These are phyloP conservation scores for Juglanconis sp. DNA, from an alignment of 2,329 filamentous ascomycete genomes.

Conservation along the genomic window DNA sequence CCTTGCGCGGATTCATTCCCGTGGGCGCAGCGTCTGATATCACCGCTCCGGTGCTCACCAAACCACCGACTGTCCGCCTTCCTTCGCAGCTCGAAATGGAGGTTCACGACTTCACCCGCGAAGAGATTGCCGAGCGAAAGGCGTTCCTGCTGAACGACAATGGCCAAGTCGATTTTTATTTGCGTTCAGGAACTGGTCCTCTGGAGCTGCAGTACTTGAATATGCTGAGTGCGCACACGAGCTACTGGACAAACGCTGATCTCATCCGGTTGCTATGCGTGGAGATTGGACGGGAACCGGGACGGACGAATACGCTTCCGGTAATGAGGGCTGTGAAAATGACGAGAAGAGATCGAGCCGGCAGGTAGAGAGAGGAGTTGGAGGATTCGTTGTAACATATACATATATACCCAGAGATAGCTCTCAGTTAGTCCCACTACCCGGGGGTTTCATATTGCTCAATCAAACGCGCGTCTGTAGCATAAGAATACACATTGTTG, in stretches of 20 bases:
- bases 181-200: conserved; percentile 79
- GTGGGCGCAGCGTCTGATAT: conserved; percentile 35
- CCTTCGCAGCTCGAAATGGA: conserved; percentile 81
- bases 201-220: conserved; percentile 95
- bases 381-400: not conserved
- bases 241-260: conserved; percentile 85
- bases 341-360: conserved; percentile 30
- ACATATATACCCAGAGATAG: not conserved
- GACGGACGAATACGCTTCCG: conserved; percentile 57
- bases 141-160: conserved; percentile 91
- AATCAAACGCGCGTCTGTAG: no score
- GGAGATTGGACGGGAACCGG: conserved; percentile 75
- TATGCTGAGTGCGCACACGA: conserved; percentile 93
- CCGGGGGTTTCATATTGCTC: no score
- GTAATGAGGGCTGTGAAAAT: conserved; percentile 58
- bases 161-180: conserved; percentile 87
- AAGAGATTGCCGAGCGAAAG: conserved; percentile 88
- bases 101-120: conserved; percentile 88
- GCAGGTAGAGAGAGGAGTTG: not conserved
- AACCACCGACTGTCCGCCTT: conserved; percentile 44
- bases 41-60: conserved; percentile 25
- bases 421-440: no score
- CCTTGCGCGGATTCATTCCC: conserved; percentile 61
- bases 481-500: no score
- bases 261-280: conserved; percentile 88